phyloP scores from a whole-genome alignment of 176 grass and related monocot genomes.

The Echinochloa phyllopogon region DNA sequence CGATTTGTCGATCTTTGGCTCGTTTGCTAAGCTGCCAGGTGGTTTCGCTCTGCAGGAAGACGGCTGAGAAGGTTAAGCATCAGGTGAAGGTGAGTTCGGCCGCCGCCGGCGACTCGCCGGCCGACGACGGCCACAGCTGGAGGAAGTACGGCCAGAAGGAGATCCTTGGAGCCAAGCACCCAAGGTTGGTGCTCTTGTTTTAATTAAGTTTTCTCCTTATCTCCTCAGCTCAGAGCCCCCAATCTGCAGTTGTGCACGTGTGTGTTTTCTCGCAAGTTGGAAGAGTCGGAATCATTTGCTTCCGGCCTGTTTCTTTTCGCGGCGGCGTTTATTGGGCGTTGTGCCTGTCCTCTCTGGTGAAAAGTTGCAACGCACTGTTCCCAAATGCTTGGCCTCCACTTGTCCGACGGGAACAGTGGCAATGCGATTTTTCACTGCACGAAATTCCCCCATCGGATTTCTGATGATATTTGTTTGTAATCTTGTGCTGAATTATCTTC shows the following conservation, averaged over 20 bases:
- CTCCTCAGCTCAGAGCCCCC: background rate
- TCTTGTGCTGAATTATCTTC: background rate
- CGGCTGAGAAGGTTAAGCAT: conserved; percentile 30
- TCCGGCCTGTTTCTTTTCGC: background rate
- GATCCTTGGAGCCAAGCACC: conserved; percentile 59
- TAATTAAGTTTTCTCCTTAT: background rate
- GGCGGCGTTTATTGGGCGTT: background rate
- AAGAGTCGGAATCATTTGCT: background rate
- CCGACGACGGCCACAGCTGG: conserved; percentile 74
- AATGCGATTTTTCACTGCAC: background rate
- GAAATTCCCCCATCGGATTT: background rate
- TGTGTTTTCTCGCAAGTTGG: conserved; percentile 8
- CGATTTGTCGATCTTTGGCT: background rate
- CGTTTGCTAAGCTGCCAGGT: background rate
- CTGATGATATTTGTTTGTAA: background rate
- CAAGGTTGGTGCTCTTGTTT: conserved; percentile 44
- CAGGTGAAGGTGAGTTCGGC: conserved; percentile 52
- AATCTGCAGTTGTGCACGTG: conserved; percentile 26
- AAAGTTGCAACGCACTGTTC: background rate
- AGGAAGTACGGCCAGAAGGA: conserved; percentile 85
- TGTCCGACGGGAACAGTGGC: conserved; percentile 19
- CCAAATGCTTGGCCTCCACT: conserved; percentile 7
- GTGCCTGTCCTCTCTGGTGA: background rate
- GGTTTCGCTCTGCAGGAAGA: conserved; percentile 50
- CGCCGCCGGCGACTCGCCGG: conserved; percentile 32